These are phyloP conservation scores for Tolypocladium inflatum DNA, from an alignment of 2,329 filamentous ascomycete species.

Conservation along the genomic window DNA sequence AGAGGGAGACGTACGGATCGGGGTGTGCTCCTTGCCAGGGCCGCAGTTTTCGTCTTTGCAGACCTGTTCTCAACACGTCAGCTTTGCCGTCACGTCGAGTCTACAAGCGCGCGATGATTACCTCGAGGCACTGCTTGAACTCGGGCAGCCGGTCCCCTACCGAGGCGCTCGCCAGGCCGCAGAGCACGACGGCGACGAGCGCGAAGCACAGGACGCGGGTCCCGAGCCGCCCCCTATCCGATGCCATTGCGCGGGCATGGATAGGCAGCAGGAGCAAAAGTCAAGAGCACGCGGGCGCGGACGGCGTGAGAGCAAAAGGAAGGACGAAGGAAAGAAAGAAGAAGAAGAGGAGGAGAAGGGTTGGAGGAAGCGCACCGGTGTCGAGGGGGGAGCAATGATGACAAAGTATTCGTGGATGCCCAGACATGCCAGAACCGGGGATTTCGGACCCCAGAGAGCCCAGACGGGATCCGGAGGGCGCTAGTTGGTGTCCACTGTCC, in stretches of 20 bases:
- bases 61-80: conserved; percentile 44
- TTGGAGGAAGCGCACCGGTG: background rate
- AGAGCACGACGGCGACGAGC: conserved; percentile 29
- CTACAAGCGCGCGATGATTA: conserved; percentile 22
- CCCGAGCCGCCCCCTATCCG: conserved; percentile 22
- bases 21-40: conserved; percentile 43
- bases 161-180: conserved; percentile 53
- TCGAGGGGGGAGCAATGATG: background rate
- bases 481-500: background rate
- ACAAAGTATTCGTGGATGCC: background rate
- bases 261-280: conserved; percentile 2
- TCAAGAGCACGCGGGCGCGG: background rate
- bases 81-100: background rate
- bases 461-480: background rate
- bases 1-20: conserved; percentile 55
- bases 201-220: conserved; percentile 20
- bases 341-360: background rate
- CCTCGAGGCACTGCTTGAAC: conserved; percentile 79
- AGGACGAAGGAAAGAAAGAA: background rate
- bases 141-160: conserved; percentile 77
- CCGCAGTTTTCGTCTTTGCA: conserved; percentile 76
- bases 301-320: background rate
- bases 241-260: conserved; percentile 23
- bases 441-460: background rate
- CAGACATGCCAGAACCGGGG: background rate